phyloP scores from a whole-genome alignment of 768 basidiomycete species.

The Tephrocybe sp. region DNA sequence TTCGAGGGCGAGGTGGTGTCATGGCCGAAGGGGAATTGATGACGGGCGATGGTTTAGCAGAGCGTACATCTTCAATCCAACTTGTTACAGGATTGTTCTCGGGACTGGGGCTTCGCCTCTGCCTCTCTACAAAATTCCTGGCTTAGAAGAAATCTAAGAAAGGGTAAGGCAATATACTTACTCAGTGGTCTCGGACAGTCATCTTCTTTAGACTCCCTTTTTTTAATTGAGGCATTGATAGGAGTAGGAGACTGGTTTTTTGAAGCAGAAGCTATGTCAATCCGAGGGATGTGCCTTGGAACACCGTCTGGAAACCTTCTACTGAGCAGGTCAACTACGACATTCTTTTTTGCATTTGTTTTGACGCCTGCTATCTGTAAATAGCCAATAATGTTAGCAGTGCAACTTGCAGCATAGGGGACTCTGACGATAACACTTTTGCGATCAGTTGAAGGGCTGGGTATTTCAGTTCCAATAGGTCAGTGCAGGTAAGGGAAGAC shows the following conservation, averaged over 20 bases:
- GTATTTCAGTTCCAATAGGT: constrained; percentile 14
- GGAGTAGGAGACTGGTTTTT: not conserved
- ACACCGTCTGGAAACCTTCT: constrained; percentile 16
- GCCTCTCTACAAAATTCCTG: not conserved
- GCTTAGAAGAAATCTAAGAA: not conserved
- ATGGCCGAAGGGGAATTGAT: not conserved
- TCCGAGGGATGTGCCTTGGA: constrained; percentile 1
- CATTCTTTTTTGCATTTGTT: constrained; percentile 18
- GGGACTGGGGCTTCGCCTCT: not conserved
- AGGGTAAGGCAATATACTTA: not conserved
- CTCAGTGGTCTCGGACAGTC: not conserved
- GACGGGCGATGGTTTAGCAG: not conserved
- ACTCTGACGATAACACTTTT: constrained; percentile 12
- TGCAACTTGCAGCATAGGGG: not conserved
- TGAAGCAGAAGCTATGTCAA: not conserved
- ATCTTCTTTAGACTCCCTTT: not conserved
- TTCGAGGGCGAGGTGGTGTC: not conserved
- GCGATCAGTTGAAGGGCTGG: constrained; percentile 18
- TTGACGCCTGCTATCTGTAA: constrained; percentile 20
- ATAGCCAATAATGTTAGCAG: not conserved
- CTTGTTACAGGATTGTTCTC: not conserved
- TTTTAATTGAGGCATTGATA: not conserved
- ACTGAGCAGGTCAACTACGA: constrained; percentile 17
- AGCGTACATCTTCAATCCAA: not conserved
- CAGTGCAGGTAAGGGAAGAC: constrained; percentile 5